Percentiles rank a stretch among this genome's conserved stretches.
phyloP scores from a whole-genome alignment of 2,329 filamentous ascomycete genomes.

The Ascochyta clinopodiicola region DNA sequence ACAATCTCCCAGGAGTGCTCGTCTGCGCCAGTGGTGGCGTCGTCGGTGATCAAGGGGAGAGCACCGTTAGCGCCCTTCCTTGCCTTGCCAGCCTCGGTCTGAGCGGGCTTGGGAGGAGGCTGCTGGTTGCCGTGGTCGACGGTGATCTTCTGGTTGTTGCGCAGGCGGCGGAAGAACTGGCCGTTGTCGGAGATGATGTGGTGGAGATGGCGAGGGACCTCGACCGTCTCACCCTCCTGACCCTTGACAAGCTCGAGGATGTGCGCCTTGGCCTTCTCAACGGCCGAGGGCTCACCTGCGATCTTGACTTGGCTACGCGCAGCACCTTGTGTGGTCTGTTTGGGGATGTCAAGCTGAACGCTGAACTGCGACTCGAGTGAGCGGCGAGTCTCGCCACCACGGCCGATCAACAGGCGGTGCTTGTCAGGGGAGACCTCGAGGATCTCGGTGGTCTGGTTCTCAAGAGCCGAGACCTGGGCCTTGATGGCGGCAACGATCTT shows the following conservation, averaged over 20 bases:
- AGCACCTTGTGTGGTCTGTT: constrained; percentile 72
- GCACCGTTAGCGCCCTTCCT: constrained; percentile 65
- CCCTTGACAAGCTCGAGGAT: constrained; percentile 81
- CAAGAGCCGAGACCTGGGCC: constrained; percentile 79
- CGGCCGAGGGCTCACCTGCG: constrained; percentile 76
- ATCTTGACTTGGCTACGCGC: constrained; percentile 86
- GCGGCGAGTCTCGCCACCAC: constrained; percentile 85
- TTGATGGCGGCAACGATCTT: constrained; percentile 86
- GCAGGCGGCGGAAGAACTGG: constrained; percentile 89
- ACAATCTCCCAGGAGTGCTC: constrained; percentile 87
- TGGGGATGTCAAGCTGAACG: constrained; percentile 87
- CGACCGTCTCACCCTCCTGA: constrained; percentile 85
- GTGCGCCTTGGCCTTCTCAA: constrained; percentile 86
- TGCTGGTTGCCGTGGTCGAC: constrained; percentile 88
- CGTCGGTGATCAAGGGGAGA: constrained; percentile 93
- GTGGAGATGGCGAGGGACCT: constrained; percentile 82
- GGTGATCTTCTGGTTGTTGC: constrained; percentile 84
- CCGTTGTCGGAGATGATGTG: constrained; percentile 87
- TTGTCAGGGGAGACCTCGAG: constrained; percentile 88
- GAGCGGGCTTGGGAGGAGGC: constrained; percentile 72
- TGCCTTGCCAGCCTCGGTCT: constrained; percentile 53
- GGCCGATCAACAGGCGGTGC: constrained; percentile 89
- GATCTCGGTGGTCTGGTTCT: constrained; percentile 78
- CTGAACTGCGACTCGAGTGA: constrained; percentile 85
- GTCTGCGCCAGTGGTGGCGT: constrained; percentile 59